These are phyloP conservation scores for Calvatia gigantea DNA, from an alignment of 768 basidiomycete genomes.

Conservation along the genomic window DNA sequence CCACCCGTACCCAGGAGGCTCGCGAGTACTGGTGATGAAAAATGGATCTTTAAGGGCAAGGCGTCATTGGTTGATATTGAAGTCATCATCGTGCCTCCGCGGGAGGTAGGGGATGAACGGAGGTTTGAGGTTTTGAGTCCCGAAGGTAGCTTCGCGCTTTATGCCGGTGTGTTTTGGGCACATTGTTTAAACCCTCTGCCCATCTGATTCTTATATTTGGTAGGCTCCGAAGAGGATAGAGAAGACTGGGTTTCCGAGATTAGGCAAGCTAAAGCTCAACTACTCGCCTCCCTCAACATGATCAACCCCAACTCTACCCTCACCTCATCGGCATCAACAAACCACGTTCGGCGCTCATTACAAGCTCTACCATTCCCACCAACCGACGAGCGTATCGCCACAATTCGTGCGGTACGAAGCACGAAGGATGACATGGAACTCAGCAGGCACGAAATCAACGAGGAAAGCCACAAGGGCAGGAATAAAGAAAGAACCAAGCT, in stretches of 20 bases:
- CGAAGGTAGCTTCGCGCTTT: constrained; percentile 70
- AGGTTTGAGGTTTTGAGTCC: constrained; percentile 76
- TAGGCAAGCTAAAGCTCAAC: constrained; percentile 63
- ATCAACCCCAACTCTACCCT: constrained; percentile 80
- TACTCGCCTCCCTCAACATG: constrained; percentile 67
- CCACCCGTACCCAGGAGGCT: constrained; percentile 28
- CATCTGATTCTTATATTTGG: neutral
- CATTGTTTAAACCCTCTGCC: neutral
- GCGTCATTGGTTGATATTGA: constrained; percentile 73
- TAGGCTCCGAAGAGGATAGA: constrained; percentile 53
- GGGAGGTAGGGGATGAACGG: constrained; percentile 42
- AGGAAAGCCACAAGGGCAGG: constrained; percentile 17
- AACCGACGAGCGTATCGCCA: constrained; percentile 40
- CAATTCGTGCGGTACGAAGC: constrained; percentile 21
- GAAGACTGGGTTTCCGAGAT: constrained; percentile 68
- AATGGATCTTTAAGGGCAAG: constrained; percentile 71
- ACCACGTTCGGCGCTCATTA: constrained; percentile 69
- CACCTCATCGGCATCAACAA: constrained; percentile 71
- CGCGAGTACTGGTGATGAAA: constrained; percentile 46
- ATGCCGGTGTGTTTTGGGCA: constrained; percentile 47
- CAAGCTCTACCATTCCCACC: constrained; percentile 72
- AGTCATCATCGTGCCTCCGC: constrained; percentile 50
- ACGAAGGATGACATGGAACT: constrained; percentile 6
- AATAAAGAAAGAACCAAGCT: constrained; percentile 17
- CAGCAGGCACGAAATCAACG: constrained; percentile 15